Evolutionary conservation across 331 rosid genomes (phyloP).

Genomic region (Spiraea crenata): DNA sequence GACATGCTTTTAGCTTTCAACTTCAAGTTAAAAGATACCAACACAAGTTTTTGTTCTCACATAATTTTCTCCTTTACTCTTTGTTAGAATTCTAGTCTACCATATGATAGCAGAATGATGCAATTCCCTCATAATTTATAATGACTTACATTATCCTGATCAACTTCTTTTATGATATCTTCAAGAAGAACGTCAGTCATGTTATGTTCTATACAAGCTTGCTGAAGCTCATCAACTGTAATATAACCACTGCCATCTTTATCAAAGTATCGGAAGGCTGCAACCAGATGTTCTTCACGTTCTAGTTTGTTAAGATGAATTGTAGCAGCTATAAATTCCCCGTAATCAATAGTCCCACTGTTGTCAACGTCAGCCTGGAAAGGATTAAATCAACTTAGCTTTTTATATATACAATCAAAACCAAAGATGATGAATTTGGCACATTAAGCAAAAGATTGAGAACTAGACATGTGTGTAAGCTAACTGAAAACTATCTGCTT

Average conservation of each 20-base stretch:
- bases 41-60: background rate
- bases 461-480: background rate
- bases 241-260: constrained; percentile 97
- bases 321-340: constrained; percentile 97
- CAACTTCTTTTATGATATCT: constrained; percentile 94
- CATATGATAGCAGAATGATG: background rate
- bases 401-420: background rate
- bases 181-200: constrained; percentile 87
- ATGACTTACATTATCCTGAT: constrained; percentile 87
- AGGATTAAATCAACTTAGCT: constrained; percentile 38
- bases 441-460: background rate
- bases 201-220: constrained; percentile 93
- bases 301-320: constrained; percentile 99
- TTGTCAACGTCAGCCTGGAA: constrained; percentile 98
- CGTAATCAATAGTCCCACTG: constrained; percentile 97
- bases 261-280: constrained; percentile 94
- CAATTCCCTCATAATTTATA: background rate
- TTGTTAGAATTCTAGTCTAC: background rate
- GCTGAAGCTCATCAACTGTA: constrained; percentile 98
- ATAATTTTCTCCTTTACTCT: background rate
- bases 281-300: constrained; percentile 97
- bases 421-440: background rate
- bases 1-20: background rate
- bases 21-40: background rate
- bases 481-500: background rate